Percentiles rank a stretch among this genome's conserved stretches.
Evolutionary conservation across 1,284 basidiomycete genomes (phyloP).

Genomic region (Rhizoctonia solani): DNA sequence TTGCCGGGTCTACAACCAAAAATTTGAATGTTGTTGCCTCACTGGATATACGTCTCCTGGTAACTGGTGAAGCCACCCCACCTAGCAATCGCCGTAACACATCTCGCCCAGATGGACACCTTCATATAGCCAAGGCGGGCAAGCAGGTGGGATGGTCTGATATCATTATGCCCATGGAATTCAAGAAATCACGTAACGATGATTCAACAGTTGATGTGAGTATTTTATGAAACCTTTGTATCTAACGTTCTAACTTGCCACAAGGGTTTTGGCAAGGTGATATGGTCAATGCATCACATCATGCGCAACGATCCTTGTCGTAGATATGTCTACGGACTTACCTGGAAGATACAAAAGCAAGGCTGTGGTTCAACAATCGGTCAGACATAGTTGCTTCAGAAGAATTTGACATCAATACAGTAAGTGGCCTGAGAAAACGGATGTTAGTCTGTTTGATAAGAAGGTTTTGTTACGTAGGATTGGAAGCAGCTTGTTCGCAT

Average conservation of each 20-base stretch:
- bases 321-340: conserved; percentile 36
- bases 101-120: neutral
- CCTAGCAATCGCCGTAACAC: neutral
- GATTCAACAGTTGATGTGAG: neutral
- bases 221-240: neutral
- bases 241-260: neutral
- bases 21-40: no score
- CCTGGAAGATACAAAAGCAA: conserved; percentile 30
- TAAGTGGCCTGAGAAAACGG: no score
- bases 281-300: conserved; percentile 35
- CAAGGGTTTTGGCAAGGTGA: conserved; percentile 9
- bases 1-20: no score
- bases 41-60: no score
- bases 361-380: conserved; percentile 21
- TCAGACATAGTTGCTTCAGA: neutral
- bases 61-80: no score
- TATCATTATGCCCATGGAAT: conserved; percentile 15
- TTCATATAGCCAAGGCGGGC: neutral
- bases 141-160: neutral
- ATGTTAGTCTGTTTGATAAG: no score
- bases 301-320: conserved; percentile 37
- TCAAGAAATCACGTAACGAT: neutral
- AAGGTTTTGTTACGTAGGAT: neutral
- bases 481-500: neutral
- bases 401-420: conserved; percentile 5